Evolutionary conservation across 2,329 filamentous ascomycete genomes (phyloP), one percentile per base, ranked within the genome.

Genomic region (Beauveria medogensis): DNA sequence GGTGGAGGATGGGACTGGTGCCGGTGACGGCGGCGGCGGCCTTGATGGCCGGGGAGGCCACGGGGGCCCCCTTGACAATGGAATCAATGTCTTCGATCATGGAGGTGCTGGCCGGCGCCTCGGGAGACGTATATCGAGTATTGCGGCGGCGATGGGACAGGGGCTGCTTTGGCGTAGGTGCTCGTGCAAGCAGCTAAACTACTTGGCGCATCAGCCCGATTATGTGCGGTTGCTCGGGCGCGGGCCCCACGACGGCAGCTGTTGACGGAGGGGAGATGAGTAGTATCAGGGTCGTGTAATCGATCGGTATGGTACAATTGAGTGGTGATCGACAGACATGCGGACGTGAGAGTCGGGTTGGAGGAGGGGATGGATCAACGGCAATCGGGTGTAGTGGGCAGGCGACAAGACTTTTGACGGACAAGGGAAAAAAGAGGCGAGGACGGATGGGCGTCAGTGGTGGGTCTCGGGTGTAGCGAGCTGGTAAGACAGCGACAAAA

Each of bases 1-100:
- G 67, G 65, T 78, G 72, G 65, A 72, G 66, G 70, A 79, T 75
- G 68, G 78, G 73, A 69, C 75, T 76, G 57, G 76, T 75, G 67
- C 73, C 69, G 22, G 62, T 63, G 47, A 60, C 62, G 34, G 59
- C 59, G 44, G 64, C 63, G 28, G 59, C 59, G 34, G 64, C 63
- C 62, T 67, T 67, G 54, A 64, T 55, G 70, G 51, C 55, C 34
- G 61, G 61, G 44, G 56, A 58, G 41, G 48, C 56, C 44, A 55
- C 61, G 50, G 61, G 56, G 20, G 56, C 61, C n/a, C 92, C 93
- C 77, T 97, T 97, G 77, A 97, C 91, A 69, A 96, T 83, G 69
- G 92, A 91, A 77, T 97, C 92, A 70, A 96, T 81, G 64, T 83
- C 79, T 71, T 87, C 82, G 67, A 84, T 79, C 85, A 89, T 88